phyloP scores from a whole-genome alignment of 352 stramenopile genomes.

The Phytophthora litchii region DNA sequence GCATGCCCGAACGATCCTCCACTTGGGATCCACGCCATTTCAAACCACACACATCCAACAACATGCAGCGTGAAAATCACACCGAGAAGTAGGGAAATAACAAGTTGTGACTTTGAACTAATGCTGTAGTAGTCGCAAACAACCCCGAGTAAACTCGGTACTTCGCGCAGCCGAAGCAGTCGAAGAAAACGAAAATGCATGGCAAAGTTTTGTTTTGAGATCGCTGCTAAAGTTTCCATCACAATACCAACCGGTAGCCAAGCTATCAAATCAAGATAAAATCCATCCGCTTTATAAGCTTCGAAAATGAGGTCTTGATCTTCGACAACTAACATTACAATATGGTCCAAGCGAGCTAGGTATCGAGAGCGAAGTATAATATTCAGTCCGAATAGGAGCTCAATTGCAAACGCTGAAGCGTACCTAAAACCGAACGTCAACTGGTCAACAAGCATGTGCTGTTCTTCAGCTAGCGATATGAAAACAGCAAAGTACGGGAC shows the following conservation, averaged over 20 bases:
- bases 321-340: slow-evolving; percentile 62
- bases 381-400: slow-evolving; percentile 61
- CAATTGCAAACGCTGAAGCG: slow-evolving; percentile 37
- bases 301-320: slow-evolving; percentile 65
- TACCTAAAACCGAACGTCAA: slow-evolving; percentile 42
- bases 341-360: slow-evolving; percentile 63
- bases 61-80: slow-evolving; percentile 65
- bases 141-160: slow-evolving; percentile 47
- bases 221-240: slow-evolving; percentile 43
- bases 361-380: slow-evolving; percentile 53
- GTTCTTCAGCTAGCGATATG: slow-evolving; percentile 53
- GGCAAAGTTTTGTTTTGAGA: slow-evolving; percentile 27
- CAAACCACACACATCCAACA: slow-evolving; percentile 73
- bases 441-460: slow-evolving; percentile 47
- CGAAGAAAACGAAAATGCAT: slow-evolving; percentile 52
- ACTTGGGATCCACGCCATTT: slow-evolving; percentile 48
- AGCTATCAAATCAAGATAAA: slow-evolving; percentile 58
- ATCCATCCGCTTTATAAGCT: slow-evolving; percentile 58
- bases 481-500: slow-evolving; percentile 77
- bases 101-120: slow-evolving; percentile 67
- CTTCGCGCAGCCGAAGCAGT: slow-evolving; percentile 54
- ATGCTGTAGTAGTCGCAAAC: slow-evolving; percentile 63
- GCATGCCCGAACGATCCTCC: background rate
- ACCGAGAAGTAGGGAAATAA: slow-evolving; percentile 52
- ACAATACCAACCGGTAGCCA: slow-evolving; percentile 52